These are phyloP conservation scores for Carex littledalei DNA, from an alignment of 176 grass and related monocot genomes.

Conservation along the genomic window DNA sequence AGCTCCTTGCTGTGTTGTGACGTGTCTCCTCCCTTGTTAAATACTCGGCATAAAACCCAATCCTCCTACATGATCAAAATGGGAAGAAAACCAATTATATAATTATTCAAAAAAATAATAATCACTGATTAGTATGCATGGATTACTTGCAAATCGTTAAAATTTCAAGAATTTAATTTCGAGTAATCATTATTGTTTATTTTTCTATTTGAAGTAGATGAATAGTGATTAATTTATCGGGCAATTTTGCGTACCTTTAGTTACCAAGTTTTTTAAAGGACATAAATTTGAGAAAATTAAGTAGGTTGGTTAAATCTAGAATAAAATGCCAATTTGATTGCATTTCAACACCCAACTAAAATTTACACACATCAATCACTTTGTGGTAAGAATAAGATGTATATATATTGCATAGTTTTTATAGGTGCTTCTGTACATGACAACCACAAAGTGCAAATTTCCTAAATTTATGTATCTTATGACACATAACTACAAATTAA, in stretches of 20 bases:
- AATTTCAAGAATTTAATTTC: not conserved
- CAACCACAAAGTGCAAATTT: not conserved
- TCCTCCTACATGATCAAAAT: conserved; percentile 39
- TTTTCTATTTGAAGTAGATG: not conserved
- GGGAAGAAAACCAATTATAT: not conserved
- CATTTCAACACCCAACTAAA: not conserved
- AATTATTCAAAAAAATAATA: not conserved
- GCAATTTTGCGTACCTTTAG: not conserved
- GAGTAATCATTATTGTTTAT: not conserved
- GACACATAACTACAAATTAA: not conserved
- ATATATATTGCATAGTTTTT: not conserved
- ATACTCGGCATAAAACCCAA: conserved; percentile 70
- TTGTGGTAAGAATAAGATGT: not conserved
- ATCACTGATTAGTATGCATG: not conserved
- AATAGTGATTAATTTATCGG: not conserved
- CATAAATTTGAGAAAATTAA: not conserved
- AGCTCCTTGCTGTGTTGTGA: not conserved
- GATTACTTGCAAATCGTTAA: not conserved
- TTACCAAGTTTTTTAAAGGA: not conserved
- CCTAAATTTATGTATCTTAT: not conserved
- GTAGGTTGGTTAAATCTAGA: not conserved
- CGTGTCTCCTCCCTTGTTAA: conserved; percentile 40
- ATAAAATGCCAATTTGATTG: not conserved
- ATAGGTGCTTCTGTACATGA: not conserved
- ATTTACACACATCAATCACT: not conserved